phyloP scores from a whole-genome alignment of 1,284 basidiomycete species.

The Leccinum pachyderme region DNA sequence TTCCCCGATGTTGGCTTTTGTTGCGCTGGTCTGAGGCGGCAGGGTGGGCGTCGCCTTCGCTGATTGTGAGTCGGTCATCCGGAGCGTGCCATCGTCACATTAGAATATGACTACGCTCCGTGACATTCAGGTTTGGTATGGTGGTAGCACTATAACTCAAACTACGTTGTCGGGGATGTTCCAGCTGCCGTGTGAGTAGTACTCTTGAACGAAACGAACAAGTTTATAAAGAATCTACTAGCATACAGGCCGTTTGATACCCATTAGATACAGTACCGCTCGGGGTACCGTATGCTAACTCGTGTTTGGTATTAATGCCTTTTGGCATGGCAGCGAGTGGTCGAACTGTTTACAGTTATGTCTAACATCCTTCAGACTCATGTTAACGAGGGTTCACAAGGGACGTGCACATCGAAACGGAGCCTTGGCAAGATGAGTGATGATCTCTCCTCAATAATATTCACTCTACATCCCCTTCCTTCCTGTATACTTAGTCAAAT shows the following conservation, averaged over 20 bases:
- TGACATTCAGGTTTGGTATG: slow-evolving; percentile 16
- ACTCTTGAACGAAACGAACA: slow-evolving; percentile 8
- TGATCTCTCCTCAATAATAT: neutral
- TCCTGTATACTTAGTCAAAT: slow-evolving; percentile 21
- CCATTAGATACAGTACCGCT: neutral
- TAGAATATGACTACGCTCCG: too few species aligned
- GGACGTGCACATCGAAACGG: slow-evolving; percentile 22
- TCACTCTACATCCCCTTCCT: neutral
- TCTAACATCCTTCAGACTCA: neutral
- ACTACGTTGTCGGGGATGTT: slow-evolving; percentile 10
- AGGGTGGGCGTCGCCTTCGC: too few species aligned
- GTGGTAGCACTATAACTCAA: slow-evolving; percentile 14
- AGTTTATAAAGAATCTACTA: slow-evolving; percentile 2
- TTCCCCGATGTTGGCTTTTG: neutral
- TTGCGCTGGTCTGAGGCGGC: neutral
- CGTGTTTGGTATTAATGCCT: neutral
- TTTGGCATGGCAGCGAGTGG: neutral
- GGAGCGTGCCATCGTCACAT: too few species aligned
- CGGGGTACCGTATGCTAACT: neutral
- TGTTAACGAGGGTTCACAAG: slow-evolving; percentile 10
- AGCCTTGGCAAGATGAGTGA: slow-evolving; percentile 8
- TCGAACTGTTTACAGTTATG: neutral
- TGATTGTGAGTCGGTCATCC: too few species aligned
- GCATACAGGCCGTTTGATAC: neutral
- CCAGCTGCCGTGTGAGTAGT: slow-evolving; percentile 15